Percentiles rank a stretch among this genome's conserved stretches.
These are phyloP conservation scores for Kappamyces sp. DNA, from an alignment of 192 early-diverging fungal species.

Conservation along the genomic window DNA sequence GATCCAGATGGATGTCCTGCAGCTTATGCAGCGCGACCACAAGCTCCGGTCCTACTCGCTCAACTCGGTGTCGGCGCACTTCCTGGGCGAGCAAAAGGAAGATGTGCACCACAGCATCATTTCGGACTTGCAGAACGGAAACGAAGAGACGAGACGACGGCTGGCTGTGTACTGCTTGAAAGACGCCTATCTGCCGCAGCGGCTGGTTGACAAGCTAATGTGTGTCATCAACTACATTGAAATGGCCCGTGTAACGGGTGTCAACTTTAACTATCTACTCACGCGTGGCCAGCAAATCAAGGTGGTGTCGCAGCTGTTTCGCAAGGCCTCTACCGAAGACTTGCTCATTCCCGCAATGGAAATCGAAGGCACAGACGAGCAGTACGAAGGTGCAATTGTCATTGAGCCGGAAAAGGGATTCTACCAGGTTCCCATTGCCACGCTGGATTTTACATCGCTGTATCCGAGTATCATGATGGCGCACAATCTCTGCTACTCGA, in stretches of 20 bases:
- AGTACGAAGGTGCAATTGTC: slow-evolving; percentile 93
- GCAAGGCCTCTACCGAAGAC: slow-evolving; percentile 74
- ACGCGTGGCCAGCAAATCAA: slow-evolving; percentile 96
- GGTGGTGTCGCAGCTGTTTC: slow-evolving; percentile 93
- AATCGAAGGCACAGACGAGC: slow-evolving; percentile 77
- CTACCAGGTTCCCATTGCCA: slow-evolving; percentile 93
- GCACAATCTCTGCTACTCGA: slow-evolving; percentile 97
- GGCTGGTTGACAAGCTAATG: slow-evolving; percentile 97
- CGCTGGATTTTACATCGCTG: slow-evolving; percentile 95
- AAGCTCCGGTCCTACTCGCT: slow-evolving; percentile 93
- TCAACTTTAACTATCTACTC: slow-evolving; percentile 90
- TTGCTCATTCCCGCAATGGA: slow-evolving; percentile 86
- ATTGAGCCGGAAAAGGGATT: slow-evolving; percentile 92
- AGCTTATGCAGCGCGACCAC: slow-evolving; percentile 92
- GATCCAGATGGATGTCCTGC: slow-evolving; percentile 87
- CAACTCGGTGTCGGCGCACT: slow-evolving; percentile 93
- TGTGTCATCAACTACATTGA: slow-evolving; percentile 93
- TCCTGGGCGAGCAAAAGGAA: slow-evolving; percentile 96
- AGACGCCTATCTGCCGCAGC: slow-evolving; percentile 90
- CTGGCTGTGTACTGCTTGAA: slow-evolving; percentile 96
- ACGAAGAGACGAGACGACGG: slow-evolving; percentile 86
- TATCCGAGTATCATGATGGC: slow-evolving; percentile 99
- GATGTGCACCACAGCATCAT: slow-evolving; percentile 99
- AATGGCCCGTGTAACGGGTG: slow-evolving; percentile 97
- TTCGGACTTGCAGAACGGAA: slow-evolving; percentile 93